Base-by-base conservation (phyloP, 495 filamentous ascomycete species). In the Letharia columbiana region DNA sequence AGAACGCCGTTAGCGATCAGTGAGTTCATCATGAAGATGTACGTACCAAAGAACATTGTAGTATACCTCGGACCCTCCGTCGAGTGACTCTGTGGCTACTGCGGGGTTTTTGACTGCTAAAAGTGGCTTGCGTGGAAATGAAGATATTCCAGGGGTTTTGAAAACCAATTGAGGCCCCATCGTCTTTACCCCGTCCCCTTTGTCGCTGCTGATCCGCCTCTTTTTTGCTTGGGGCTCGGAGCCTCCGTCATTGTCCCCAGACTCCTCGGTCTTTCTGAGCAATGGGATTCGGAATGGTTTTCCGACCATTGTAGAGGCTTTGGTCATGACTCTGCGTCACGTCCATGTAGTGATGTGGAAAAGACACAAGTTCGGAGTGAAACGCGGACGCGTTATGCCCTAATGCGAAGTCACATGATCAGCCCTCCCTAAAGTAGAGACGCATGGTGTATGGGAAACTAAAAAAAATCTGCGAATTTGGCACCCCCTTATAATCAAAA, bases 1-100 rank as follows among this genome's bases (percentile, higher is more conserved):
- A 37, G 18, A 69, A 45, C 60, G 33, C 28, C 13, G 44, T 49
- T 35, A n/a, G 40, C 1, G 28, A 50, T 17, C 15, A 23, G 23
- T 47, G 50, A 13, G 59, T 35, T 13, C 9, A 33, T 11, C 10
- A 20, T 18, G 13, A 18, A 65, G 18, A 45, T 9, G 20, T 62
- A 44, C 49, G 50, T 75, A 86, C 86, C 87, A 91, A 41, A 91
- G 76, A 20, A 86, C 88, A 70, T 83, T 87, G 71, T 86, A 91
- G 72, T 88, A 89, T 10, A 73, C 73, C 50, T 81, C 77, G n/a
- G 70, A 67, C 28, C 68, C 71, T 33, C 23, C 28, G 37, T 59
- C 63, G 12, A 42, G 54, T 1, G 64, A 4, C 11, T 64, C 39
- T 17, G 61, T 41, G 13, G 44, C 61, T 41, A 47, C 61, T 23